phyloP scores from a whole-genome alignment of 768 basidiomycete species.

The Arthromyces matolae region DNA sequence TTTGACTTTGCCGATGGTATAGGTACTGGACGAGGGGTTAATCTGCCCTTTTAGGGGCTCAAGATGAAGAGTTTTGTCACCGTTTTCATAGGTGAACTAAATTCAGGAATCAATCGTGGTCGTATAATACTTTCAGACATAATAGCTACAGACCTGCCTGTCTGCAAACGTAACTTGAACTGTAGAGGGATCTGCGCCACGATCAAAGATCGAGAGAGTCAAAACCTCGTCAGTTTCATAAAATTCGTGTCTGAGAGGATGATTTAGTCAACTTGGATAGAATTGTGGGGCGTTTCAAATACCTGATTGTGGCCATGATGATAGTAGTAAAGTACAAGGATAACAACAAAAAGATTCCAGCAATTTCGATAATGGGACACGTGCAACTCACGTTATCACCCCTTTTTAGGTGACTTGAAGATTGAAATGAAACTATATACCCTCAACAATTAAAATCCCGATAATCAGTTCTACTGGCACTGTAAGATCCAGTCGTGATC shows the following conservation, averaged over 20 bases:
- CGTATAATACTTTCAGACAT: not conserved
- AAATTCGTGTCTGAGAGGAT: conserved; percentile 67
- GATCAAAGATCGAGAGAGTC: conserved; percentile 75
- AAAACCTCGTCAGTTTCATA: conserved; percentile 81
- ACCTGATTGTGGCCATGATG: conserved; percentile 15
- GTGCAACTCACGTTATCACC: too few species aligned
- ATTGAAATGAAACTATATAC: too few species aligned
- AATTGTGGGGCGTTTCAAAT: too few species aligned
- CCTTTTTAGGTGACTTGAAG: not conserved
- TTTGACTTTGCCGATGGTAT: conserved; percentile 79
- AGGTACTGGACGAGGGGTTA: conserved; percentile 55
- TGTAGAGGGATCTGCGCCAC: conserved; percentile 62
- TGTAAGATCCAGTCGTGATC: conserved; percentile 38
- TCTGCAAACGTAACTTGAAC: conserved; percentile 63
- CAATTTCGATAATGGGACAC: conserved; percentile 16
- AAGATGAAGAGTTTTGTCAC: conserved; percentile 65
- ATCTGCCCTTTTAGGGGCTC: conserved; percentile 85
- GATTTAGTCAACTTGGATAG: not conserved
- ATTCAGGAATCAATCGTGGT: not conserved
- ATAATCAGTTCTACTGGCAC: conserved; percentile 54
- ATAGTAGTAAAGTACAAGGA: not conserved
- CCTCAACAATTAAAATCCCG: too few species aligned
- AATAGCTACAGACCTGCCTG: conserved; percentile 46
- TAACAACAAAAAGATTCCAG: conserved; percentile 7
- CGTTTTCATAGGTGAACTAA: conserved; percentile 61